Percentiles rank a stretch among this genome's conserved stretches.
These are phyloP conservation scores for Colletotrichum spinosum DNA, from an alignment of 2,329 filamentous ascomycete genomes.

Conservation along the genomic window DNA sequence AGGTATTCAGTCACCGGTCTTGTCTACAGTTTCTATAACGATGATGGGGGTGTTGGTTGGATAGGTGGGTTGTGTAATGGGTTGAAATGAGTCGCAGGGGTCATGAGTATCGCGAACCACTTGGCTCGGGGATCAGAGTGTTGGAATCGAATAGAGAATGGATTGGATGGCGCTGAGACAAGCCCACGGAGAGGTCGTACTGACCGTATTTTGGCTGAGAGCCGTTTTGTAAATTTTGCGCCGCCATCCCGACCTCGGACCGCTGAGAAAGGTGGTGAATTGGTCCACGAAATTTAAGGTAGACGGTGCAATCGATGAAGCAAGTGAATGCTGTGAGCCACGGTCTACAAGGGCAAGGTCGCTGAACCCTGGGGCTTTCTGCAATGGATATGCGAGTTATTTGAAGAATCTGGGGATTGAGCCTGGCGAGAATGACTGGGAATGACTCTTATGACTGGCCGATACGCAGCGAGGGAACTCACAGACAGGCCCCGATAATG, in stretches of 20 bases:
- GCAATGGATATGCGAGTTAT: constrained; percentile 31
- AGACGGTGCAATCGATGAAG: constrained; percentile 5
- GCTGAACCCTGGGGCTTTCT: neutral
- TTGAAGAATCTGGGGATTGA: constrained; percentile 25
- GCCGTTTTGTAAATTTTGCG: constrained; percentile 36
- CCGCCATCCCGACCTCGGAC: constrained; percentile 42
- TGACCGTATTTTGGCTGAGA: constrained; percentile 48
- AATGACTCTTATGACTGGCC: constrained; percentile 24
- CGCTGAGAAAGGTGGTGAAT: constrained; percentile 18
- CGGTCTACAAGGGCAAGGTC: constrained; percentile 7
- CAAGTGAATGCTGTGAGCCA: neutral
- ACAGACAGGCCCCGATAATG: constrained; percentile 29
- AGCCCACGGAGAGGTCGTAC: constrained; percentile 36
- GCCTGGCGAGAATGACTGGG: neutral
- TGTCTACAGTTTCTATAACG: constrained; percentile 31
- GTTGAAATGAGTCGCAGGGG: neutral
- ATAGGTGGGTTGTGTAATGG: neutral
- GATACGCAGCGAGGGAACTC: constrained; percentile 17
- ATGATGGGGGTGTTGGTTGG: neutral
- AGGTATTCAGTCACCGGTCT: constrained; percentile 71
- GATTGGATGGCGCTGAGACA: constrained; percentile 5
- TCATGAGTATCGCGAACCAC: neutral
- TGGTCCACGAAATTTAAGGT: neutral
- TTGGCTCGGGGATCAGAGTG: constrained; percentile 1
- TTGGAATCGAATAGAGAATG: neutral